Percentiles rank a stretch among this genome's conserved stretches.
Conservation (phyloP, 257 asterid genomes). For the Haberlea rhodopensis region DNA sequence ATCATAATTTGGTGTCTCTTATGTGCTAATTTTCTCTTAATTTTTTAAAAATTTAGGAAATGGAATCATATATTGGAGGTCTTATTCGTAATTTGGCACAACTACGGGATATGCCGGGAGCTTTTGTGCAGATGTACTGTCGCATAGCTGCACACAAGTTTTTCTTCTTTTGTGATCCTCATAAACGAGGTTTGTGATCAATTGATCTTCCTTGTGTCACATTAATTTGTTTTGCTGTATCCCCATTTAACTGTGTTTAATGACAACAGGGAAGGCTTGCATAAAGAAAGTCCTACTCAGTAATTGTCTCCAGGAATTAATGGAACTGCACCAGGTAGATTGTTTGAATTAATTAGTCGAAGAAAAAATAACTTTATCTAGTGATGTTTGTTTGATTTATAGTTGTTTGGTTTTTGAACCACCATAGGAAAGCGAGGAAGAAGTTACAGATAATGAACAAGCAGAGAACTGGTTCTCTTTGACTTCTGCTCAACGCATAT, state of each 20-base stretch:
- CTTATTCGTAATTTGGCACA: conserved; percentile 98
- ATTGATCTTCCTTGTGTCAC: background rate
- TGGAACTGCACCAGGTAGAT: conserved; percentile 97
- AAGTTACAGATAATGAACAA: conserved; percentile 96
- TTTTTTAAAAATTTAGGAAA: conserved; percentile 55
- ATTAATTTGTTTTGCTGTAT: conserved; percentile 8
- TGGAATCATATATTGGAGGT: conserved; percentile 95
- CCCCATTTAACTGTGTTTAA: conserved; percentile 8
- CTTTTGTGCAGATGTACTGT: conserved; percentile 94
- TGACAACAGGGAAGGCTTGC: conserved; percentile 90
- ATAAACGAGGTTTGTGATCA: conserved; percentile 76
- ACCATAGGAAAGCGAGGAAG: conserved; percentile 93
- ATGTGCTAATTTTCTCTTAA: conserved; percentile 19
- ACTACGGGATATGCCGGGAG: conserved; percentile 86
- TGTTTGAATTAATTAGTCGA: conserved; percentile 18
- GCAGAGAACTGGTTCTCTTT: conserved; percentile 99
- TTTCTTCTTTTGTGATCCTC: conserved; percentile 98
- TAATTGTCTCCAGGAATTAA: conserved; percentile 97
- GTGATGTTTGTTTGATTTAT: background rate
- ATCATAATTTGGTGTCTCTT: conserved; percentile 14
- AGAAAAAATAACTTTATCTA: conserved; percentile 11
- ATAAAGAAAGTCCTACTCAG: conserved; percentile 94
- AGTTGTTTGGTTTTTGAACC: conserved; percentile 22
- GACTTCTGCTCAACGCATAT: conserved; percentile 96
- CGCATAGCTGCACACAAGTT: conserved; percentile 98